A percentile compares a stretch with the other conserved stretches of the same genome.
These are phyloP conservation scores for Priceomyces carsonii DNA, from an alignment of 805 yeast genomes.

Conservation along the genomic window DNA sequence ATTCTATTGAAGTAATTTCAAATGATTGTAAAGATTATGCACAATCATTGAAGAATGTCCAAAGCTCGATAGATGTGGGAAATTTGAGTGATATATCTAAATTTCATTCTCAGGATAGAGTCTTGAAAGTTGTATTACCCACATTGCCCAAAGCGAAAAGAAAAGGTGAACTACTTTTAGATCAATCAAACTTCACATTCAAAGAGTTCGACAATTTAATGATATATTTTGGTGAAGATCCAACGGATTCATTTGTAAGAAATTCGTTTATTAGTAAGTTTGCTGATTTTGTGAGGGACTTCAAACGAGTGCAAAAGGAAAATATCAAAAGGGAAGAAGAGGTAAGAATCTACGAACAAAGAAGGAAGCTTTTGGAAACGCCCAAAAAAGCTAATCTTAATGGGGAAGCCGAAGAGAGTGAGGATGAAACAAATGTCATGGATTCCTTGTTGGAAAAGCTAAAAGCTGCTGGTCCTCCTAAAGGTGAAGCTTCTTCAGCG, in stretches of 20 bases:
- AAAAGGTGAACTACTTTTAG: constrained; percentile 50
- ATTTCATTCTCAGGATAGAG: constrained; percentile 67
- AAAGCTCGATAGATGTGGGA: constrained; percentile 58
- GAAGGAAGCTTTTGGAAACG: constrained; percentile 62
- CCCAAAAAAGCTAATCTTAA: constrained; percentile 34
- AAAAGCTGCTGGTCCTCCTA: constrained; percentile 79
- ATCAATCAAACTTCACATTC: constrained; percentile 52
- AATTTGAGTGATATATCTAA: constrained; percentile 60
- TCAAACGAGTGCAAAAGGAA: constrained; percentile 63
- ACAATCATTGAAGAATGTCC: constrained; percentile 50
- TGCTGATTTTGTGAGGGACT: constrained; percentile 58
- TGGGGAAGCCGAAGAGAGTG: constrained; percentile 31
- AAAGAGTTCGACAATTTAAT: constrained; percentile 57
- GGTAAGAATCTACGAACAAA: constrained; percentile 67
- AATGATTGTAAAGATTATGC: constrained; percentile 59
- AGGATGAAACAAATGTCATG: constrained; percentile 62
- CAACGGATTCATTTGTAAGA: constrained; percentile 52
- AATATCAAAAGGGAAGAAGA: constrained; percentile 71
- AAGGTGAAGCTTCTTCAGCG: constrained; percentile 77
- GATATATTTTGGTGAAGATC: constrained; percentile 74
- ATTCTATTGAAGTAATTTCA: constrained; percentile 62
- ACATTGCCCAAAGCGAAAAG: constrained; percentile 55
- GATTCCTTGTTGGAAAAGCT: constrained; percentile 84
- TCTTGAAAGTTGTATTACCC: constrained; percentile 55
- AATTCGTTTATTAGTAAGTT: constrained; percentile 65